These are phyloP conservation scores for Mycena alexandri DNA, from an alignment of 768 basidiomycete genomes.

Conservation along the genomic window DNA sequence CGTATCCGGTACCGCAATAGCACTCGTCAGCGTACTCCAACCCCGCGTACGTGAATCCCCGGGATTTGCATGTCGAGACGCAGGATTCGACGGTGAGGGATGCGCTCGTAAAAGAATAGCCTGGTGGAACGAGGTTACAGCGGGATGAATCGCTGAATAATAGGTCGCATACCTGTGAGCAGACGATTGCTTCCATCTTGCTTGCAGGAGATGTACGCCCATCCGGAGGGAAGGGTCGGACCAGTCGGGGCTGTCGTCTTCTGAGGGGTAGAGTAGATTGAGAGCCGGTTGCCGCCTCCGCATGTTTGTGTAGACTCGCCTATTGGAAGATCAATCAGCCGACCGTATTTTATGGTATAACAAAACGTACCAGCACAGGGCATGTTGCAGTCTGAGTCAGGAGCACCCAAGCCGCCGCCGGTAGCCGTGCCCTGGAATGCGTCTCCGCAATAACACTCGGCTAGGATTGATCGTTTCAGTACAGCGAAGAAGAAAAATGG, in stretches of 20 bases:
- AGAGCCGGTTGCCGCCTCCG: slow-evolving; percentile 15
- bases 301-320: slow-evolving; percentile 31
- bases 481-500: not conserved
- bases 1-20: slow-evolving; percentile 28
- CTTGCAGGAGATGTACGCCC: slow-evolving; percentile 25
- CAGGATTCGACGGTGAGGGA: slow-evolving; percentile 29
- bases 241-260: slow-evolving; percentile 10
- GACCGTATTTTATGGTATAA: not conserved
- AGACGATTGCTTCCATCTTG: slow-evolving; percentile 16
- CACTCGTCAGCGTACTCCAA: slow-evolving; percentile 25
- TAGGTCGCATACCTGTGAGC: slow-evolving; percentile 11
- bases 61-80: slow-evolving; percentile 13
- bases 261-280: slow-evolving; percentile 8
- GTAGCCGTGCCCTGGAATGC: slow-evolving; percentile 19
- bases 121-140: not conserved
- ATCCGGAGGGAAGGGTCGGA: slow-evolving; percentile 22
- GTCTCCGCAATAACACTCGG: slow-evolving; percentile 30
- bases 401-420: slow-evolving; percentile 15
- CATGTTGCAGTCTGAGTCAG: slow-evolving; percentile 21
- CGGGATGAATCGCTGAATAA: not conserved
- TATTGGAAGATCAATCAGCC: not conserved
- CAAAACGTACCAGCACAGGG: slow-evolving; percentile 15
- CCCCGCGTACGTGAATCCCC: slow-evolving; percentile 25
- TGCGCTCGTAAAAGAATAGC: slow-evolving; percentile 18
- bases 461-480: not conserved